Conservation (phyloP, 768 basidiomycete species). For the Phanerodontia chrysosporium region DNA sequence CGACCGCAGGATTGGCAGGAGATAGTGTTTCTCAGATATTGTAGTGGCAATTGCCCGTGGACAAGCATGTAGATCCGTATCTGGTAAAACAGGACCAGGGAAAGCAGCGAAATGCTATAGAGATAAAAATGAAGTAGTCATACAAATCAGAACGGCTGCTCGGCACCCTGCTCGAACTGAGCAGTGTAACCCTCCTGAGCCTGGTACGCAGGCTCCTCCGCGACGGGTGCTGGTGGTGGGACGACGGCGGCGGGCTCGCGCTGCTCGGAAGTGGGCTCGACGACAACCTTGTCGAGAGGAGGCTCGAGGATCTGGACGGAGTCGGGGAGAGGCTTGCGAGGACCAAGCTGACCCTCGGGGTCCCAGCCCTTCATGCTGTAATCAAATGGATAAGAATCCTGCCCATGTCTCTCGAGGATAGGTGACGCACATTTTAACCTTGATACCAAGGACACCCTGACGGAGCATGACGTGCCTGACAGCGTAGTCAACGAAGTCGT, state of each 20-base stretch:
- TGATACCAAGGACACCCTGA: constrained; percentile 99
- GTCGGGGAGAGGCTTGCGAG: constrained; percentile 88
- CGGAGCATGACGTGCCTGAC: constrained; percentile 97
- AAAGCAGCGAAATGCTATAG: not conserved
- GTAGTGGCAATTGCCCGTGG: not conserved
- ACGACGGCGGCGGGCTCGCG: constrained; percentile 56
- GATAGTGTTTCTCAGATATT: constrained; percentile 37
- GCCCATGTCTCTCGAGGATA: not conserved
- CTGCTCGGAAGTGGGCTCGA: constrained; percentile 88
- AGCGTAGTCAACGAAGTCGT: constrained; percentile 96
- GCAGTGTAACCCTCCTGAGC: constrained; percentile 34
- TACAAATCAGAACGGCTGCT: constrained; percentile 46
- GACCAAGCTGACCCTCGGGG: constrained; percentile 86
- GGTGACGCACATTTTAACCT: constrained; percentile 89
- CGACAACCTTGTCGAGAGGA: constrained; percentile 84
- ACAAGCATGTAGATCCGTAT: not conserved
- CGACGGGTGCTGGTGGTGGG: constrained; percentile 42
- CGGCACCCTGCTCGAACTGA: constrained; percentile 23
- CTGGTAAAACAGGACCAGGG: not conserved
- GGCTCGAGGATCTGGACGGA: constrained; percentile 88
- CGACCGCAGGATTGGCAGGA: constrained; percentile 44
- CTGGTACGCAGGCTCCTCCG: constrained; percentile 43
- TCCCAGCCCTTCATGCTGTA: constrained; percentile 94
- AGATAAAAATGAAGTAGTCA: not conserved
- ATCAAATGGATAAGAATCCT: no score